Base-by-base conservation (phyloP, 768 basidiomycete species). In the Phylloporus rhodoxanthus region DNA sequence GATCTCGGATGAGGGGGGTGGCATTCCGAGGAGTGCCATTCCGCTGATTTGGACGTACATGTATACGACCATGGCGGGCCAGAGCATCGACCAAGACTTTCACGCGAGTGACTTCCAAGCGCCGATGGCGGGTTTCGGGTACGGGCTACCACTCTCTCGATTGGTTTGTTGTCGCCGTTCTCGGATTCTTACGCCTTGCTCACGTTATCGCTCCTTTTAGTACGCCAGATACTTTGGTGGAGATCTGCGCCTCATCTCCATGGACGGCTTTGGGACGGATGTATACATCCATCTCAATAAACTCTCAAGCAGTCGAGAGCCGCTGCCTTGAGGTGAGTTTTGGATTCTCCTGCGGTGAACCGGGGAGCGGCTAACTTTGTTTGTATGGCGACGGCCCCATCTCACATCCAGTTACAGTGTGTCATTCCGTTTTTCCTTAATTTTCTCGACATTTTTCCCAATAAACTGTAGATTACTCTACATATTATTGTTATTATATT, bases 31-130 rank as follows among this genome's bases (percentile, higher is more conserved):
- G 70, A 85, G 76, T 53, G 90, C 91, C 0, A 86, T 98, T 14
- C 91, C 93, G 7, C 76, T 94, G 40, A 95, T 99, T 47, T 99
- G 96, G 96, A 99, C 95, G 51, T 98, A 93, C 67, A 95, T 96
- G 91, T 91, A 91, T 58, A 91, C 90, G 43, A 91, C 85, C 11
- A 87, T 89, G 88, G 72, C 72, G 43, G 75, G 78, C 13, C 79
- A 84, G 67, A 78, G 75, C n/a, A 78, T 89, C 41, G 86, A 84
- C 55, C 81, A 84, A 67, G 81, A 90, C 54, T 88, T 92, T 58
- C 79, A 65, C 48, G 62, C 81, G 38, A 85, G 81, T 47, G 93
- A 98, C 66, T 97, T 98, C 68, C 87, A 91, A 65, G 95, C 95
- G 2, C 95, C 95, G 0, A 94, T 98, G 92, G 95, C 95, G 30